phyloP scores from a whole-genome alignment of 805 yeast genomes.

The Wickerhamomyces rabaulensis region DNA sequence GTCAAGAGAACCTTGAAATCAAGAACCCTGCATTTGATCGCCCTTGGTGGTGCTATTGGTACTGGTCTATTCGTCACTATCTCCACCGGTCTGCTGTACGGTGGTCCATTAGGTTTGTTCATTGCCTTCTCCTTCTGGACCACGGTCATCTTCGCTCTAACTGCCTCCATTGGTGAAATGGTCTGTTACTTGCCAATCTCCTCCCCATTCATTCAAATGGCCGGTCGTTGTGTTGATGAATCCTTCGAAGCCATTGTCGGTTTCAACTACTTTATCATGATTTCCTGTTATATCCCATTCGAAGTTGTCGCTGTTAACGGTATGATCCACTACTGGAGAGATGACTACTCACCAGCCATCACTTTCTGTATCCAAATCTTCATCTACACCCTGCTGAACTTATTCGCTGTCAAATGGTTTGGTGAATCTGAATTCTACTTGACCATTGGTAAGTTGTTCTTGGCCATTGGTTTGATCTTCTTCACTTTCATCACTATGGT shows the following conservation, averaged over 20 bases:
- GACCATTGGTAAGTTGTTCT: constrained; percentile 59
- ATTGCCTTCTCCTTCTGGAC: constrained; percentile 63
- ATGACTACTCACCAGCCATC: constrained; percentile 65
- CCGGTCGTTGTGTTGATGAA: constrained; percentile 68
- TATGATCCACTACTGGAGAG: constrained; percentile 73
- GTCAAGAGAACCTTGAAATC: constrained; percentile 6
- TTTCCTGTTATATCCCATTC: constrained; percentile 70
- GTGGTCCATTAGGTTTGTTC: constrained; percentile 64
- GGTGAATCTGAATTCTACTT: constrained; percentile 82
- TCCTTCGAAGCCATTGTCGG: constrained; percentile 68
- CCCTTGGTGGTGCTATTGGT: constrained; percentile 36
- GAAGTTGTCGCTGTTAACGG: constrained; percentile 75
- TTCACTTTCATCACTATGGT: constrained; percentile 77
- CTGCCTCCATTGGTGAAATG: constrained; percentile 70
- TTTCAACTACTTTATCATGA: constrained; percentile 68
- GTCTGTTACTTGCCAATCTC: constrained; percentile 66
- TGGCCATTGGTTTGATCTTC: constrained; percentile 63
- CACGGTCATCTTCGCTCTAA: constrained; percentile 54
- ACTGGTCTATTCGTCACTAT: constrained; percentile 60
- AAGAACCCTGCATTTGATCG: constrained; percentile 9
- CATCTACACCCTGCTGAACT: constrained; percentile 55
- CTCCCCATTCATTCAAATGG: constrained; percentile 68
- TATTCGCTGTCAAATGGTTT: constrained; percentile 64
- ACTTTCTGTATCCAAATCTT: constrained; percentile 59
- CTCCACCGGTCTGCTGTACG: constrained; percentile 46